Evolutionary conservation across 257 asterid genomes (phyloP).

Genomic region (Sherardia arvensis): DNA sequence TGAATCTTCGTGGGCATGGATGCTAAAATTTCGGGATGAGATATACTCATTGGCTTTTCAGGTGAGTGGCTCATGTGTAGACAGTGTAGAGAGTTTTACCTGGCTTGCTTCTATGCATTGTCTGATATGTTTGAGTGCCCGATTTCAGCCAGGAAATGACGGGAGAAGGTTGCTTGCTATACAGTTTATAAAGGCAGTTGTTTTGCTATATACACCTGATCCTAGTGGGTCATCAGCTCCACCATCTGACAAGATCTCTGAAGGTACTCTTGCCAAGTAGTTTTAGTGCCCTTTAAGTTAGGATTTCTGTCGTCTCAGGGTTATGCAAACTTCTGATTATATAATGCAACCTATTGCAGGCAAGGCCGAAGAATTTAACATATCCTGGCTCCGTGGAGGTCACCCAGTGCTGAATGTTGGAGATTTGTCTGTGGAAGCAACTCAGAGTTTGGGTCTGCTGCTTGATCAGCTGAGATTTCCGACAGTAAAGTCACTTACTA

Average conservation of each 20-base stretch:
- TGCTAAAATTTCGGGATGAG: slow-evolving; percentile 75
- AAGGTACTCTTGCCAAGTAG: slow-evolving; percentile 37
- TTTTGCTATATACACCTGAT: slow-evolving; percentile 87
- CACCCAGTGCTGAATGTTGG: slow-evolving; percentile 79
- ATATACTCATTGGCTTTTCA: slow-evolving; percentile 74
- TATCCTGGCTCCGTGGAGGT: slow-evolving; percentile 96
- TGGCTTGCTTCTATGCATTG: slow-evolving; percentile 10
- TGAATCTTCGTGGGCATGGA: slow-evolving; percentile 65
- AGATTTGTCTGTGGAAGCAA: slow-evolving; percentile 89
- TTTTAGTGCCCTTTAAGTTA: slow-evolving; percentile 5
- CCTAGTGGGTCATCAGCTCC: slow-evolving; percentile 79
- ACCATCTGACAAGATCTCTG: slow-evolving; percentile 52
- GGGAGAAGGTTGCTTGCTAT: slow-evolving; percentile 88
- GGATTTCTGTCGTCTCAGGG: neutral
- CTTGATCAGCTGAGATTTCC: slow-evolving; percentile 92
- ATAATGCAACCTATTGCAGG: slow-evolving; percentile 29
- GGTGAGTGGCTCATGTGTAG: slow-evolving; percentile 35
- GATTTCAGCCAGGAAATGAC: slow-evolving; percentile 64
- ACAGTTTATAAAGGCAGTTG: slow-evolving; percentile 80
- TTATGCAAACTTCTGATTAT: neutral
- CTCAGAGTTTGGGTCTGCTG: slow-evolving; percentile 64
- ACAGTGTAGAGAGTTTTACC: slow-evolving; percentile 7
- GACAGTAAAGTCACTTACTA: slow-evolving; percentile 61
- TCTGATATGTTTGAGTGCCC: slow-evolving; percentile 23
- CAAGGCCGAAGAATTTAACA: slow-evolving; percentile 55